Conservation (phyloP, 768 basidiomycete species). For the Xerocomus potaroensis region DNA sequence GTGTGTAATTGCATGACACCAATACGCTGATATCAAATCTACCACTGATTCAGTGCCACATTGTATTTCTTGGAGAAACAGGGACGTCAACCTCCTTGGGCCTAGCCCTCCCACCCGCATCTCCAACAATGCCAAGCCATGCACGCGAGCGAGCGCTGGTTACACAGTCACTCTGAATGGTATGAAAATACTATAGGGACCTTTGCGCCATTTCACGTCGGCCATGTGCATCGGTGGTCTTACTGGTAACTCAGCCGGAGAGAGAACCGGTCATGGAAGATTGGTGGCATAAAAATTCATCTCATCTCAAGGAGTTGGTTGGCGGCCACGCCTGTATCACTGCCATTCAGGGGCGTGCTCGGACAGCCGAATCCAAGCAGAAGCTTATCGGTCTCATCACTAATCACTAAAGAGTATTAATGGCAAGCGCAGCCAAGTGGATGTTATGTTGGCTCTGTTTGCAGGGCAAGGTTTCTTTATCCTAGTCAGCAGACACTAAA, state of each 20-base stretch:
- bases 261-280: conserved; percentile 20
- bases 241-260: conserved; percentile 38
- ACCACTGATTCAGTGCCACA: conserved; percentile 5
- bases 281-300: conserved; percentile 32
- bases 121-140: conserved; percentile 11
- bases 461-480: no score
- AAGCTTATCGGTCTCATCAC: conserved; percentile 12
- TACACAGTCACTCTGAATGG: conserved; percentile 7
- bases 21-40: conserved; percentile 1
- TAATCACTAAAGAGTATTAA: conserved; percentile 7
- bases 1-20: conserved; percentile 2
- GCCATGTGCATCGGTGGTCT: conserved; percentile 32
- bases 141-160: conserved; percentile 7
- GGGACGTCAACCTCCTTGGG: conserved; percentile 22
- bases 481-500: no score
- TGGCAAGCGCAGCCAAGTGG: conserved; percentile 9
- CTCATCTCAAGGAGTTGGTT: conserved; percentile 24
- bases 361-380: conserved; percentile 9
- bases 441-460: conserved; percentile 13
- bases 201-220: conserved; percentile 36
- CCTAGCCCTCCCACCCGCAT: not conserved
- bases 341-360: conserved; percentile 12
- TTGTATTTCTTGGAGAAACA: conserved; percentile 22
- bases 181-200: conserved; percentile 28
- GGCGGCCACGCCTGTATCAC: conserved; percentile 38